Base-by-base conservation (phyloP, 176 grass and related monocot genomes). In the Ensete glaucum region DNA sequence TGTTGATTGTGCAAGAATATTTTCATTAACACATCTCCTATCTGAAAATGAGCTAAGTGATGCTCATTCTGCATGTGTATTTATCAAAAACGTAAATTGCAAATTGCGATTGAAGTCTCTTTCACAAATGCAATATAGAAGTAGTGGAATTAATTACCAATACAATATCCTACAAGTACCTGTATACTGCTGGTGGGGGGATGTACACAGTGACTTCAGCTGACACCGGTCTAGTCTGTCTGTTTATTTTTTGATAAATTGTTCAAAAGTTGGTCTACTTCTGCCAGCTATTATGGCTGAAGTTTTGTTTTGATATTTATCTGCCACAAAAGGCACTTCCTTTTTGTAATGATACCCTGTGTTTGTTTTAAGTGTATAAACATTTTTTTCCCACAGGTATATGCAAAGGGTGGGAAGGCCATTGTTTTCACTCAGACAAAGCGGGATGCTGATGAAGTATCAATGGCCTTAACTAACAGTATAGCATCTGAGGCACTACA, bases 371-470 rank as follows among this genome's bases (percentile, higher is more conserved):
- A 43, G 34, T 57, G 27, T 43, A 19, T 69, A 12, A 12, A 52
- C 17, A 17, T 58, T 65, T 13, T 69, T 52, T 69, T 64, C 19
- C 20, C 1, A 9, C 78, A 99, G 95, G 95, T 88, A 67, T 87
- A 99, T 86, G 95, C 95, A 82, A 99, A 94, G 81, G 95, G 95
- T 89, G 95, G 95, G 16, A 99, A 99, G 84, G 91, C 95, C 53
- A 99, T 99, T 69, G 91, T 99, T 81, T 99, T 99, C 78, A 94
- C 95, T 80, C 81, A 85, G 54, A 99, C 88, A 0, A 99, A 99
- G 81, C 81, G 88, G 52, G 95, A 99, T 87, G 95, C 91, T 58
- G 95, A 99, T 4, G 91, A 99, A 77, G 95, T 99, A 52, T 91
- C 95, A 62, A 84, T 89, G 78, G 75, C 91, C 55, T 54, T 99